A percentile compares a stretch with the other conserved stretches of the same genome.
Evolutionary conservation across 352 stramenopile species (phyloP).

Genomic region (Globisporangium spiculum): DNA sequence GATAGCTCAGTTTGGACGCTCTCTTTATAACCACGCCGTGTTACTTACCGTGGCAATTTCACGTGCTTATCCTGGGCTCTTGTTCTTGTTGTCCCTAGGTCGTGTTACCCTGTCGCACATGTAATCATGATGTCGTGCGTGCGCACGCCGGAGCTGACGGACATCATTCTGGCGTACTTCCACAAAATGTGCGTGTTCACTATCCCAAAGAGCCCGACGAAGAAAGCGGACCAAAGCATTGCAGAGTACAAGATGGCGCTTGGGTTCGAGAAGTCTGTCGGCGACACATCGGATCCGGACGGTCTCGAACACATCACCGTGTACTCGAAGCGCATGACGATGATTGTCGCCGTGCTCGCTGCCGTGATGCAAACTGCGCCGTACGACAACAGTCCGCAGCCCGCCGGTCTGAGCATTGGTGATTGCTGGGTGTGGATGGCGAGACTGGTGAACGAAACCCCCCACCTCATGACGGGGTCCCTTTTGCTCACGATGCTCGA

Average conservation of each 20-base stretch:
- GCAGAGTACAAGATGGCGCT: conserved; percentile 65
- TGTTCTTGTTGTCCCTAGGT: conserved; percentile 23
- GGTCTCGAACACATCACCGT: conserved; percentile 72
- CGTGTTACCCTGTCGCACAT: conserved; percentile 67
- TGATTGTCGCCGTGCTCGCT: conserved; percentile 65
- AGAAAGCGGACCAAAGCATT: conserved; percentile 48
- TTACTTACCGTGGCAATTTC: too few species aligned
- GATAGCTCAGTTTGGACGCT: background rate
- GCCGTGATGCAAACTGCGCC: conserved; percentile 69
- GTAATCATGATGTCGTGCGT: conserved; percentile 81
- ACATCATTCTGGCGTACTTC: conserved; percentile 71
- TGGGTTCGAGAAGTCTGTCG: conserved; percentile 63
- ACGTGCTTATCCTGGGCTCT: background rate
- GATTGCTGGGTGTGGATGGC: conserved; percentile 77
- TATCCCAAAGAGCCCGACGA: conserved; percentile 57
- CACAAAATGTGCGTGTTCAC: conserved; percentile 75
- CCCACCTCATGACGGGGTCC: conserved; percentile 66
- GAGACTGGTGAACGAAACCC: conserved; percentile 63
- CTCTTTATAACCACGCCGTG: too few species aligned
- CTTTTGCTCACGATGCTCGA: conserved; percentile 75
- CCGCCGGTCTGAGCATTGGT: conserved; percentile 47
- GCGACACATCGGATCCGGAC: conserved; percentile 53
- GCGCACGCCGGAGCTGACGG: conserved; percentile 62
- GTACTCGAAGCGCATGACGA: conserved; percentile 79
- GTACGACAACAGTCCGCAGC: conserved; percentile 52